Percentiles rank a stretch among this genome's conserved stretches.
phyloP scores from a whole-genome alignment of 768 basidiomycete species.

The Rhizopogon vinicolor region DNA sequence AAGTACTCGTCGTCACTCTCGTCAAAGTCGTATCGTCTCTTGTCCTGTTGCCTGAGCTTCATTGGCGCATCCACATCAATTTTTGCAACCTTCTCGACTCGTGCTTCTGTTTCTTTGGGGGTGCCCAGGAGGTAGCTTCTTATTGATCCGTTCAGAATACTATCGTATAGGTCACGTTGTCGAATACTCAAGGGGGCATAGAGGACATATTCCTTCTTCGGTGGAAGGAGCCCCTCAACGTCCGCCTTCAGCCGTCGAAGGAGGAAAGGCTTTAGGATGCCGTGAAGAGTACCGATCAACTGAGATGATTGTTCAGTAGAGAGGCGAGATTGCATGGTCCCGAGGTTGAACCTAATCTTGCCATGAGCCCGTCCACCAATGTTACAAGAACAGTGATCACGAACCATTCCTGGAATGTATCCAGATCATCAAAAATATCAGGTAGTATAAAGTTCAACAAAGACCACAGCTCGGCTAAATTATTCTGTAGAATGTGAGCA shows the following conservation, averaged over 20 bases:
- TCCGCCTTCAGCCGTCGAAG: constrained; percentile 89
- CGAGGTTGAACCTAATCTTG: constrained; percentile 61
- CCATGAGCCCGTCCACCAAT: background rate
- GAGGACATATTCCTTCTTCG: constrained; percentile 92
- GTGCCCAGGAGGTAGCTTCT: constrained; percentile 54
- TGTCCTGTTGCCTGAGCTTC: constrained; percentile 29
- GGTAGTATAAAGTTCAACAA: constrained; percentile 95
- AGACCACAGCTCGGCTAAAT: constrained; percentile 91
- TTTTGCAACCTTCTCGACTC: constrained; percentile 13
- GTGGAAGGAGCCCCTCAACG: constrained; percentile 72
- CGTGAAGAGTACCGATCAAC: constrained; percentile 77
- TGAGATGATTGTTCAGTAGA: constrained; percentile 54
- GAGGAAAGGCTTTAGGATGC: constrained; percentile 93
- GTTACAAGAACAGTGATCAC: constrained; percentile 10
- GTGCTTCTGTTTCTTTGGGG: constrained; percentile 19
- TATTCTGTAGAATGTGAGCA: constrained; percentile 60
- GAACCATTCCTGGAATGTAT: constrained; percentile 87
- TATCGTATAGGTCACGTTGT: constrained; percentile 85
- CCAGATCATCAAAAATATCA: constrained; percentile 85
- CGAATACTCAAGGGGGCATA: constrained; percentile 82
- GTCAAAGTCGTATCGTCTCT: constrained; percentile 47
- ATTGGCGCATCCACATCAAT: constrained; percentile 29
- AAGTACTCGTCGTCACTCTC: constrained; percentile 62
- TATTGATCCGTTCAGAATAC: constrained; percentile 66
- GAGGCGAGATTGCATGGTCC: constrained; percentile 53